phyloP scores from a whole-genome alignment of 768 basidiomycete genomes.

The Rhizopogon vesiculosus region DNA sequence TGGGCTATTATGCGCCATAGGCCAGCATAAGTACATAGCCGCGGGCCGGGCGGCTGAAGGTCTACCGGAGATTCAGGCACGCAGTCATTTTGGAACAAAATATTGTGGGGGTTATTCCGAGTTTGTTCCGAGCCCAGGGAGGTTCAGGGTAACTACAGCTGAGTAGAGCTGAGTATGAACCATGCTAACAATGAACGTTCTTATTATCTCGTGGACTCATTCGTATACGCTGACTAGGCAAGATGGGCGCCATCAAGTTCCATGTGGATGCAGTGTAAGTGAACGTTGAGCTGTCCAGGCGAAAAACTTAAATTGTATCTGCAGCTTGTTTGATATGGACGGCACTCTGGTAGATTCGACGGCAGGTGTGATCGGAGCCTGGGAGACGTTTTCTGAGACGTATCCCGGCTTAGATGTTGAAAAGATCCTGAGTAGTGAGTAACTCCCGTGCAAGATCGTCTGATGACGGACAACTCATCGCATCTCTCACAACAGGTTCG shows the following conservation, averaged over 20 bases:
- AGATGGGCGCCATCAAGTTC: constrained; percentile 29
- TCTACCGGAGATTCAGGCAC: too few relatives aligned
- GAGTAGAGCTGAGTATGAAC: not conserved
- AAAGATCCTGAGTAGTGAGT: constrained; percentile 59
- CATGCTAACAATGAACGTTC: not conserved
- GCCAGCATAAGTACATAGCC: too few relatives aligned
- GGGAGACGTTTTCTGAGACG: constrained; percentile 68
- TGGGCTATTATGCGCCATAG: too few relatives aligned
- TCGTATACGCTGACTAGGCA: not conserved
- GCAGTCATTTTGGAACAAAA: too few relatives aligned
- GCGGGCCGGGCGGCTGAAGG: too few relatives aligned
- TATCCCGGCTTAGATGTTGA: constrained; percentile 65
- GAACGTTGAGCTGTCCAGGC: not conserved
- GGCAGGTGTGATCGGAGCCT: constrained; percentile 76
- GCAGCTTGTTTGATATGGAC: constrained; percentile 79
- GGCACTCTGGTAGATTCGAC: constrained; percentile 82
- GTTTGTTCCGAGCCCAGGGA: too few relatives aligned
- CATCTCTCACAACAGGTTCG: constrained; percentile 39
- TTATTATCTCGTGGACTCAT: constrained; percentile 19
- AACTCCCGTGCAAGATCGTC: constrained; percentile 4
- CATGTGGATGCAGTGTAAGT: constrained; percentile 38
- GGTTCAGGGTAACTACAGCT: too few relatives aligned
- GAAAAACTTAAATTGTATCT: not conserved
- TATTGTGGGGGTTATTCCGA: too few relatives aligned
- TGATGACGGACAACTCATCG: not conserved